Evolutionary conservation across 163 green algal genomes (phyloP).

Genomic region (Chlamydomonas reinhardtii): DNA sequence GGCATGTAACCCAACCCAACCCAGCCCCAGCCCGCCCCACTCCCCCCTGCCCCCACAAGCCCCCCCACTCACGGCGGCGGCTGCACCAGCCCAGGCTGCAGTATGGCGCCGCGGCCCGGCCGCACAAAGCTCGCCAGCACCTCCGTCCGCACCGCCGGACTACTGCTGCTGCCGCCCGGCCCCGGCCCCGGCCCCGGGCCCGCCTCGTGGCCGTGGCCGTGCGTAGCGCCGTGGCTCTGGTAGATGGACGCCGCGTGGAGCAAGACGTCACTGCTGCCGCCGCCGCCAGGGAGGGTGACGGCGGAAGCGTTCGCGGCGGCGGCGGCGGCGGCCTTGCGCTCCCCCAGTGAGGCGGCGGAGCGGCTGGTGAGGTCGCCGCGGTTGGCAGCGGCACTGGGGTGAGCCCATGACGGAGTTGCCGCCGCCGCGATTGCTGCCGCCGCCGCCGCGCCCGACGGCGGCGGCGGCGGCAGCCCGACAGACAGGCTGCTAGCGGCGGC

Average conservation of each 20-base stretch:
- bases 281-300: neutral
- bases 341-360: neutral
- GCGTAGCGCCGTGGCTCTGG: too few relatives aligned
- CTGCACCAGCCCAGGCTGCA: slow-evolving; percentile 20
- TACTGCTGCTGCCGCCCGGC: neutral
- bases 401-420: too few relatives aligned
- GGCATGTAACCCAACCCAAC: neutral
- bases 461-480: neutral
- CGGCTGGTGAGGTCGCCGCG: neutral
- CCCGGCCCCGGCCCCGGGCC: neutral
- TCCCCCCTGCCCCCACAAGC: too few relatives aligned
- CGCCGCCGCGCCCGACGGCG: too few relatives aligned
- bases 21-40: too few relatives aligned
- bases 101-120: neutral
- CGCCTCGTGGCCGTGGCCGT: too few relatives aligned
- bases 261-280: neutral
- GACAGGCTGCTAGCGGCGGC: neutral
- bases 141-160: slow-evolving; percentile 15
- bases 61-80: too few relatives aligned
- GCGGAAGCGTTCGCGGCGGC: neutral
- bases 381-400: neutral
- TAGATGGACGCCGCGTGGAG: too few relatives aligned
- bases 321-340: neutral
- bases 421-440: too few relatives aligned
- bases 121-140: slow-evolving; percentile 29